These are phyloP conservation scores for Gautieria morchelliformis DNA, from an alignment of 768 basidiomycete species.

Conservation along the genomic window DNA sequence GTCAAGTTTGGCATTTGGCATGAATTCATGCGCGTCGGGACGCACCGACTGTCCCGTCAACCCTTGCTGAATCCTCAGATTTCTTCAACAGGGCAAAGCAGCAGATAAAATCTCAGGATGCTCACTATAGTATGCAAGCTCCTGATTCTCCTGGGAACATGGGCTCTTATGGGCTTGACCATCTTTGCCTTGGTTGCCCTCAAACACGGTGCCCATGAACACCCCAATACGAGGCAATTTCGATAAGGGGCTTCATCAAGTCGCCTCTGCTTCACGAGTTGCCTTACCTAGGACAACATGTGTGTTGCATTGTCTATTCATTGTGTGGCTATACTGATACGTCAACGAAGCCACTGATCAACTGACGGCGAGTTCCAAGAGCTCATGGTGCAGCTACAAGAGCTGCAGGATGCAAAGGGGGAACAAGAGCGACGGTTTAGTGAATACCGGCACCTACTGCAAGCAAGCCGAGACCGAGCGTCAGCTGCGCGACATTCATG, in stretches of 20 bases:
- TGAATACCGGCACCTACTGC: constrained; percentile 46
- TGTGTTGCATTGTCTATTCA: constrained; percentile 30
- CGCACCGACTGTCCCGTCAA: too few relatives aligned
- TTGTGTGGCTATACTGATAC: constrained; percentile 9
- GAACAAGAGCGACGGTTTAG: constrained; percentile 49
- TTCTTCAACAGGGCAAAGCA: too few relatives aligned
- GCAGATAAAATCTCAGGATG: too few relatives aligned
- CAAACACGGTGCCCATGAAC: too few relatives aligned
- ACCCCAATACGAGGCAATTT: too few relatives aligned
- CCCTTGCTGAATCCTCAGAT: too few relatives aligned
- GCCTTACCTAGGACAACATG: constrained; percentile 61
- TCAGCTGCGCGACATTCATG: constrained; percentile 34
- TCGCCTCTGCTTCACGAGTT: constrained; percentile 67
- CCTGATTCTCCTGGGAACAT: neutral
- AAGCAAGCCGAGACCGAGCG: constrained; percentile 48
- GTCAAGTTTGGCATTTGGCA: too few relatives aligned
- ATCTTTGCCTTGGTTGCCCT: neutral
- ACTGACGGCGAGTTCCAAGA: constrained; percentile 70
- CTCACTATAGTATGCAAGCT: too few relatives aligned
- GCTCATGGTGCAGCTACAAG: constrained; percentile 56
- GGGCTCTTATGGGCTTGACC: neutral
- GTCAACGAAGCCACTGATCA: constrained; percentile 52
- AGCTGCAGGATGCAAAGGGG: constrained; percentile 43
- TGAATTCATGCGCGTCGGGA: too few relatives aligned
- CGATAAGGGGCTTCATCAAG: constrained; percentile 27